phyloP scores from a whole-genome alignment of 768 basidiomycete genomes.

The Nevesoporus exiguus region DNA sequence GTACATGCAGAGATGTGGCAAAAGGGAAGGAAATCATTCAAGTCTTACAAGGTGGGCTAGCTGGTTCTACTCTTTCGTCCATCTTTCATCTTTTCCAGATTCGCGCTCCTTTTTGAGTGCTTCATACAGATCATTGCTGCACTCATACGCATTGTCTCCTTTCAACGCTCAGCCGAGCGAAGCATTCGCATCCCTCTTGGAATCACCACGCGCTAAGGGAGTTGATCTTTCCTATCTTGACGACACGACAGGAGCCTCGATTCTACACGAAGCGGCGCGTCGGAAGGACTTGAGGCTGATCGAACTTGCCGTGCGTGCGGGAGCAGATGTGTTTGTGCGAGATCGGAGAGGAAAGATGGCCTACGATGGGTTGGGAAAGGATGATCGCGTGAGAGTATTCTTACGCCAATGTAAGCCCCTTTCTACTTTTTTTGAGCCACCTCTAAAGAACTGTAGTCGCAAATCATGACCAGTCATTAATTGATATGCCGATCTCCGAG shows the following conservation, averaged over 20 bases:
- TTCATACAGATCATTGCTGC: slow-evolving; percentile 68
- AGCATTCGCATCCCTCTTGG: slow-evolving; percentile 55
- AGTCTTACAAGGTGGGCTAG: slow-evolving; percentile 60
- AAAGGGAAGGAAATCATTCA: slow-evolving; percentile 61
- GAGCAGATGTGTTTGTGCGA: slow-evolving; percentile 85
- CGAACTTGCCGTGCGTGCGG: slow-evolving; percentile 79
- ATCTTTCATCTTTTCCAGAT: slow-evolving; percentile 42
- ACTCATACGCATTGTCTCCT: slow-evolving; percentile 68
- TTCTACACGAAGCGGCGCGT: slow-evolving; percentile 85
- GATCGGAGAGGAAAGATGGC: slow-evolving; percentile 71
- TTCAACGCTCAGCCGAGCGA: slow-evolving; percentile 37
- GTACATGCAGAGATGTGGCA: slow-evolving; percentile 70
- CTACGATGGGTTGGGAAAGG: slow-evolving; percentile 67
- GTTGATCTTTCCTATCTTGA: slow-evolving; percentile 82
- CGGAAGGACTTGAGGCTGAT: slow-evolving; percentile 78
- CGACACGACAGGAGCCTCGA: slow-evolving; percentile 66
- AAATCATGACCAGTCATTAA: slow-evolving; percentile 74
- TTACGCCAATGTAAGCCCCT: slow-evolving; percentile 70
- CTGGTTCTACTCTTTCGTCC: neutral
- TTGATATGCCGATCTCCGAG: slow-evolving; percentile 47
- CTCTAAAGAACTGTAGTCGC: slow-evolving; percentile 46
- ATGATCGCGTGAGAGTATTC: slow-evolving; percentile 79
- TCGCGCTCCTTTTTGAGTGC: slow-evolving; percentile 75
- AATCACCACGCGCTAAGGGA: slow-evolving; percentile 63
- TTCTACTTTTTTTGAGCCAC: neutral